Base-by-base conservation (phyloP, 805 yeast genomes). In the Myxozyma lipomycoides region DNA sequence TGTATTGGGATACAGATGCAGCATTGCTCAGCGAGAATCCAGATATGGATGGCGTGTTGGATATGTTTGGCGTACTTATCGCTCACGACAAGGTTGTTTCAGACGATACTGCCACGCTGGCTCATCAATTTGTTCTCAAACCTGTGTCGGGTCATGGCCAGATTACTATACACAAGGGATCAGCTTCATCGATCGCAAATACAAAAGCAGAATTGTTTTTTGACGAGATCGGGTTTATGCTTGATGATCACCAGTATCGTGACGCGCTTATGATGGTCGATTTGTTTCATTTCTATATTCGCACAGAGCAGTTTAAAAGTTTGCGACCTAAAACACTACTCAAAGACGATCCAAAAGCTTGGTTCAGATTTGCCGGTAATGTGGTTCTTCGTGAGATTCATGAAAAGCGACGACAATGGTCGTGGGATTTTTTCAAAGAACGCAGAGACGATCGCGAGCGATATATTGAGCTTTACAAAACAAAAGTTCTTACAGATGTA, bases 131-230 rank as follows among this genome's bases (percentile, higher is more conserved):
- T 49, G 70, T 93, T 6, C 69, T 93, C 52, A 78, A 83, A 49
- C 99, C 99, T 0, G 96, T 93, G 1, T 80, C 88, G 7, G 98
- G 98, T 23, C 73, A 75, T 38, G 98, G 98, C 34, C 84, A 82
- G 61, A 68, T 95, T 30, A 82, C 89, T 0, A 70, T 93, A 15
- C 86, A 86, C 68, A 93, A 93, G 64, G 76, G 93, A 1, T 82
- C 91, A 0, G 83, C 79, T 40, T 65, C 72, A 0, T 68, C 68
- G 34, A 60, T 69, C 43, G 93, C 93, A 4, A 93, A 86, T 64
- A 75, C 87, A 19, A 76, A 79, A 36, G 78, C 89, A 0, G 85
- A 86, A 52, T 70, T 93, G 46, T 78, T 82, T 55, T 93, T 90
- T 66, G 90, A 90, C 46, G 95, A 93, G 63, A 83, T 95, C 61